Base-by-base conservation (phyloP, 352 stramenopile genomes). In the Globisporangium recalcitrans region DNA sequence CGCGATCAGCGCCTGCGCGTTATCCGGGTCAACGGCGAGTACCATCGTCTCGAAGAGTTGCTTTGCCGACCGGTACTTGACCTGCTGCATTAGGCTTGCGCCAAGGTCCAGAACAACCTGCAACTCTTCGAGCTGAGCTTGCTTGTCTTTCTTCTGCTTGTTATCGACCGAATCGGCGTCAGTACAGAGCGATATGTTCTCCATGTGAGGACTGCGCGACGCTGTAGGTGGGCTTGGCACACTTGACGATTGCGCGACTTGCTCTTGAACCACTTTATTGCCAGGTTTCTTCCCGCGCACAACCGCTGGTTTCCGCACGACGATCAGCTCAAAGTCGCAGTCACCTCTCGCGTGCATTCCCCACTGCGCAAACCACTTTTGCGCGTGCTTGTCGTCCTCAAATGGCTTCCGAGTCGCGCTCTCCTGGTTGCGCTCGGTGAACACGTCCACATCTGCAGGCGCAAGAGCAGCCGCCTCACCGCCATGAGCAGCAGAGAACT, bases 21-120 rank as follows among this genome's bases (percentile, higher is more conserved):
- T 76, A 7, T 26, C 26, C 1, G 74, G 68, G 10, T 87, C 77
- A 21, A 60, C 29, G 2, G 63, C 48, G 8, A 87, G 60, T 47
- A 90, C 63, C 10, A 87, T 61, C 8, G 70, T 67, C 31, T 68
- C 72, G 59, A 80, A 86, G 40, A 82, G 58, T 27, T 86, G 77
- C 6, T 70, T 64, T 0, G 81, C 81, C 19, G 70, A 65, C 40
- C 77, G 70, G 44, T 80, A 82, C 40, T 77, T 85, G 29, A 61
- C 68, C 42, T 75, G 68, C 60, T 80, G 72, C 60, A 88, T 71
- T 13, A 84, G 60, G 9, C n/a, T 56, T 1, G 68, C 56, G 7
- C 78, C 81, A 1, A 85, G 58, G 31, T 79, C 63, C 40, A 90
- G 64, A 31, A 69, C 38, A 1, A 24, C 27, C 11, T 67, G 58